Percentiles rank a stretch among this genome's conserved stretches.
phyloP scores from a whole-genome alignment of 805 yeast genomes.

The Metschnikowia dekortorum region DNA sequence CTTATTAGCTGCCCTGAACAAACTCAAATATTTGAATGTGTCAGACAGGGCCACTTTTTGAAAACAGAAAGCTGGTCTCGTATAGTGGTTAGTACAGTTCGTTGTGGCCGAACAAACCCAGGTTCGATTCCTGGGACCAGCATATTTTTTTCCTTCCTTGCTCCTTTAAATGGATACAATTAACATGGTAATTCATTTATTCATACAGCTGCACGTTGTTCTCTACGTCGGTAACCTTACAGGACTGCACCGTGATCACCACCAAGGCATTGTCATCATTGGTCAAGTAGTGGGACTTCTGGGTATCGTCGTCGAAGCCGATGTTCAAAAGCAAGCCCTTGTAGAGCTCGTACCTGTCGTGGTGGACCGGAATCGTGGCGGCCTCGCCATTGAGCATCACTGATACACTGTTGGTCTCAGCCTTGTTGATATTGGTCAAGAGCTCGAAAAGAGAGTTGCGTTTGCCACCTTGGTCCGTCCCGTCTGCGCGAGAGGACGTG shows the following conservation, averaged over 20 bases:
- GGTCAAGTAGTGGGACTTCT: conserved; percentile 42
- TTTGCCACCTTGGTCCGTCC: conserved; percentile 10
- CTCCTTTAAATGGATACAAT: neutral
- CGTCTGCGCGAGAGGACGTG: conserved; percentile 43
- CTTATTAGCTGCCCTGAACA: too few species aligned
- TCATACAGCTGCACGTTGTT: conserved; percentile 46
- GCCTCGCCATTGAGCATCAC: conserved; percentile 80
- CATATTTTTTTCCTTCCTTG: conserved; percentile 14
- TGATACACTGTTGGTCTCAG: conserved; percentile 68
- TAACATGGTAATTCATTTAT: neutral
- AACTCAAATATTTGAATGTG: too few species aligned
- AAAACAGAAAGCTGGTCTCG: conserved; percentile 36
- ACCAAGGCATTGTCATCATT: conserved; percentile 61
- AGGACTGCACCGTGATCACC: conserved; percentile 58
- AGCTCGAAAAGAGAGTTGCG: conserved; percentile 42
- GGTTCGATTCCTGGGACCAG: conserved; percentile 52
- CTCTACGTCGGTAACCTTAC: conserved; percentile 75
- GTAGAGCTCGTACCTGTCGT: conserved; percentile 54
- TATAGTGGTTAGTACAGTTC: conserved; percentile 48
- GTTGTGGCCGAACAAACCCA: conserved; percentile 50
- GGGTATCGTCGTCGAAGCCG: conserved; percentile 67
- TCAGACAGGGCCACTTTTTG: too few species aligned
- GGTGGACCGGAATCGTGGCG: conserved; percentile 38
- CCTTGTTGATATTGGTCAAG: conserved; percentile 71
- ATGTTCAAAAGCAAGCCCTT: conserved; percentile 56